These are phyloP conservation scores for Dendrocalamus latiflorus DNA, from an alignment of 202 grass and related monocot genomes.

Conservation along the genomic window DNA sequence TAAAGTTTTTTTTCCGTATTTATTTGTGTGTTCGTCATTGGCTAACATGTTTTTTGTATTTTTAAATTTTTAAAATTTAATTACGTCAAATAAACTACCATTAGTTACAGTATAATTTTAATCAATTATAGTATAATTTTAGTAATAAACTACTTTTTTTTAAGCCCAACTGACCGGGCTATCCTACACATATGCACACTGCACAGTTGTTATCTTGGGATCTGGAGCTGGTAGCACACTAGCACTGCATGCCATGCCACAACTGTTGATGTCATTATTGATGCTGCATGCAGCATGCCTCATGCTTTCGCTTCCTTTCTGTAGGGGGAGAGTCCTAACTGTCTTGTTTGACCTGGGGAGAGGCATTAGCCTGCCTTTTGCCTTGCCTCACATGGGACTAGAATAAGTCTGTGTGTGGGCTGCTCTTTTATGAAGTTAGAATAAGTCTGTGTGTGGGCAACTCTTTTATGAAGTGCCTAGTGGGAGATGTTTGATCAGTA, in stretches of 20 bases:
- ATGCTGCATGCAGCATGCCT: conserved; percentile 4
- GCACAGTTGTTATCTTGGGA: conserved; percentile 37
- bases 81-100: no score
- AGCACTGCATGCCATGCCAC: neutral
- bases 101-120: no score
- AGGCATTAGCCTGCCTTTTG: neutral
- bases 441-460: conserved; percentile 6
- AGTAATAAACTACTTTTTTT: no score
- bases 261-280: neutral
- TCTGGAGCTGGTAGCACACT: conserved; percentile 20
- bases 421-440: no score
- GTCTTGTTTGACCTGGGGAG: conserved; percentile 32
- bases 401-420: no score
- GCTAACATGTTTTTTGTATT: no score
- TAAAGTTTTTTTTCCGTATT: no score
- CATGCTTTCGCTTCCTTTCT: neutral
- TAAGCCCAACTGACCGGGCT: no score
- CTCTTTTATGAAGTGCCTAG: conserved; percentile 25
- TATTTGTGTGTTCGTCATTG: no score
- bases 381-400: conserved; percentile 38
- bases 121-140: no score
- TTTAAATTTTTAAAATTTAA: no score
- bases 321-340: neutral
- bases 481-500: conserved; percentile 26
- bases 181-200: neutral